Evolutionary conservation across 352 stramenopile species (phyloP).

Genomic region (Elongisporangium undulatum): DNA sequence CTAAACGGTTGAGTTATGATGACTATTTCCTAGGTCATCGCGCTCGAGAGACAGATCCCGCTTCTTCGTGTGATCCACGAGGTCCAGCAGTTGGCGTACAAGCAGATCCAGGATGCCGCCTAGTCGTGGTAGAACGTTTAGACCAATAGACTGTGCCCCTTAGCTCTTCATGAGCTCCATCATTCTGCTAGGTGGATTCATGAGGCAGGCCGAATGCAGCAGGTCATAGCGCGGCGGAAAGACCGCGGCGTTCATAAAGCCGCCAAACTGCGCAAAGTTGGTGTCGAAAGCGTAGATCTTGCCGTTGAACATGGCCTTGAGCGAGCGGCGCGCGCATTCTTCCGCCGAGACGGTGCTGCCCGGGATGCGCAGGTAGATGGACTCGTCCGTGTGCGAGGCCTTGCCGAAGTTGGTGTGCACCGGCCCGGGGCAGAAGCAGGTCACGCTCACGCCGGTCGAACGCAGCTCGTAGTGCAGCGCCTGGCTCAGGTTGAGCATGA

Average conservation of each 20-base stretch:
- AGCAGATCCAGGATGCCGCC: conserved; percentile 7
- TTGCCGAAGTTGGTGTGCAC: conserved; percentile 71
- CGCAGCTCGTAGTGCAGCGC: conserved; percentile 81
- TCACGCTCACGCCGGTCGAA: conserved; percentile 68
- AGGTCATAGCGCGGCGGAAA: not conserved
- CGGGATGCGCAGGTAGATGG: conserved; percentile 33
- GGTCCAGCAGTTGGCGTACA: conserved; percentile 36
- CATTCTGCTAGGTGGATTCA: not conserved
- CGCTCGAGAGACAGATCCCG: conserved; percentile 27
- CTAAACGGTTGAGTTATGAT: not conserved
- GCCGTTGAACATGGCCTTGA: conserved; percentile 62
- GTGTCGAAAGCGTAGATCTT: conserved; percentile 48
- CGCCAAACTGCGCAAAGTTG: conserved; percentile 34
- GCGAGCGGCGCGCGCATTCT: conserved; percentile 37
- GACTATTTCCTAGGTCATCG: conserved; percentile 28
- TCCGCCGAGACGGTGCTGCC: conserved; percentile 38
- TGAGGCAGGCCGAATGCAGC: not conserved
- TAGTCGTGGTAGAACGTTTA: not conserved
- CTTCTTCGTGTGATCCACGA: conserved; percentile 54
- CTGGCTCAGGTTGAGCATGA: conserved; percentile 69
- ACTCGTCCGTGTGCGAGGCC: conserved; percentile 25
- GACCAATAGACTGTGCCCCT: not conserved
- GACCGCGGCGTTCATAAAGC: conserved; percentile 4
- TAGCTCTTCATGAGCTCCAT: not conserved
- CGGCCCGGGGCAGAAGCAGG: conserved; percentile 66